These are phyloP conservation scores for Beta macrorhiza DNA, from an alignment of 179 eudicot species.

Conservation along the genomic window DNA sequence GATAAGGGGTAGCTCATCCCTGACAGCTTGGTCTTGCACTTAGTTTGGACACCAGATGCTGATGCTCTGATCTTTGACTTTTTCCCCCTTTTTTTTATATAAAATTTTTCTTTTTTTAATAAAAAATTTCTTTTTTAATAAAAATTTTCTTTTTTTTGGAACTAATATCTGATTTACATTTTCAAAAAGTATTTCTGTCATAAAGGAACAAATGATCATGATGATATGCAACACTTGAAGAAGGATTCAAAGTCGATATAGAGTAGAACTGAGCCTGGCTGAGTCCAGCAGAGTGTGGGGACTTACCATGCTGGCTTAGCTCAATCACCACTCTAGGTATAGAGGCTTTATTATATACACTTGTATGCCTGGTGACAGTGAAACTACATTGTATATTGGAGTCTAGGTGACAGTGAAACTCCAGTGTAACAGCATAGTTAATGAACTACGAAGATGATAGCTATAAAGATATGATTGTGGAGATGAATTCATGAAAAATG, in stretches of 20 bases:
- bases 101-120: too few species aligned
- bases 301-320: background rate
- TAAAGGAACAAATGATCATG: background rate
- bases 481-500: background rate
- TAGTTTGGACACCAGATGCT: too few species aligned
- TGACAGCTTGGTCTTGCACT: background rate
- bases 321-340: background rate
- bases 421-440: too few species aligned
- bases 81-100: too few species aligned
- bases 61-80: too few species aligned
- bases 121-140: too few species aligned
- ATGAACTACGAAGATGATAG: background rate
- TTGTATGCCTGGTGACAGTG: background rate
- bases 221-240: background rate
- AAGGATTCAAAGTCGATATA: background rate
- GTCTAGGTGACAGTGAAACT: background rate
- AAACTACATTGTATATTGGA: background rate
- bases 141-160: too few species aligned
- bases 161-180: too few species aligned
- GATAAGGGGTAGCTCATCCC: background rate
- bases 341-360: background rate
- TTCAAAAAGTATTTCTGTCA: background rate
- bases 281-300: background rate
- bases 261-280: background rate
- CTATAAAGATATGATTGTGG: background rate